Percentiles rank a stretch among this genome's conserved stretches.
phyloP scores from a whole-genome alignment of 441 rosid genomes.

The Erysimum pusillum region DNA sequence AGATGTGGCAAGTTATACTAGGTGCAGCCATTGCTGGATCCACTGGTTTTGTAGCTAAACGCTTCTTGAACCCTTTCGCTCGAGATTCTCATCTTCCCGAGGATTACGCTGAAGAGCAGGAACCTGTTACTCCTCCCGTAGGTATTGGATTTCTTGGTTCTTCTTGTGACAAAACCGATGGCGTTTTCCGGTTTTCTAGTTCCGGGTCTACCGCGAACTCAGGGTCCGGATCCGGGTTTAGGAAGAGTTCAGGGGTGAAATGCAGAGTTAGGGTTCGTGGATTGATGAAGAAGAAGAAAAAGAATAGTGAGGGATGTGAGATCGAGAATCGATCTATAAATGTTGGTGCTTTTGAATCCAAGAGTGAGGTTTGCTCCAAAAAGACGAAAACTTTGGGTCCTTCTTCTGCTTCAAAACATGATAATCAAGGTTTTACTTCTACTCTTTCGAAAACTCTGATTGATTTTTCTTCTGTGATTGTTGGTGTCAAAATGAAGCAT shows the following conservation, averaged over 20 bases:
- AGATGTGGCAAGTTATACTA: conserved; percentile 80
- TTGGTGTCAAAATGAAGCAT: neutral
- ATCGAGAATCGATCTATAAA: conserved; percentile 53
- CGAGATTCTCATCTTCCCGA: conserved; percentile 9
- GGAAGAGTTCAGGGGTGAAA: conserved; percentile 47
- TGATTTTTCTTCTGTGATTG: conserved; percentile 2
- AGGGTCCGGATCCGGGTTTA: conserved; percentile 43
- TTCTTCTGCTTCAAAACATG: conserved; percentile 48
- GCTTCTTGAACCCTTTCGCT: conserved; percentile 51
- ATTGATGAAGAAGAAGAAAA: conserved; percentile 41
- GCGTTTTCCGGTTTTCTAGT: conserved; percentile 81
- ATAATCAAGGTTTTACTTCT: conserved; percentile 41
- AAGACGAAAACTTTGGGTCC: conserved; percentile 58
- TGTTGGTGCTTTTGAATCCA: conserved; percentile 44
- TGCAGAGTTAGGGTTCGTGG: conserved; percentile 42
- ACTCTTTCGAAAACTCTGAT: conserved; percentile 1
- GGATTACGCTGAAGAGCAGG: conserved; percentile 30
- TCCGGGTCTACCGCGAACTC: conserved; percentile 52
- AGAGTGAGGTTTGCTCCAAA: conserved; percentile 61
- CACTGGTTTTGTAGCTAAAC: conserved; percentile 72
- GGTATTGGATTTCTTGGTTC: conserved; percentile 40
- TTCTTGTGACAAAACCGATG: conserved; percentile 50
- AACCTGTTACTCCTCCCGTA: conserved; percentile 34
- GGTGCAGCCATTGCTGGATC: conserved; percentile 90
- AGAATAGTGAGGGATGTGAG: conserved; percentile 5